Evolutionary conservation across 805 yeast species (phyloP).

Genomic region (Metschnikowia lachancei): DNA sequence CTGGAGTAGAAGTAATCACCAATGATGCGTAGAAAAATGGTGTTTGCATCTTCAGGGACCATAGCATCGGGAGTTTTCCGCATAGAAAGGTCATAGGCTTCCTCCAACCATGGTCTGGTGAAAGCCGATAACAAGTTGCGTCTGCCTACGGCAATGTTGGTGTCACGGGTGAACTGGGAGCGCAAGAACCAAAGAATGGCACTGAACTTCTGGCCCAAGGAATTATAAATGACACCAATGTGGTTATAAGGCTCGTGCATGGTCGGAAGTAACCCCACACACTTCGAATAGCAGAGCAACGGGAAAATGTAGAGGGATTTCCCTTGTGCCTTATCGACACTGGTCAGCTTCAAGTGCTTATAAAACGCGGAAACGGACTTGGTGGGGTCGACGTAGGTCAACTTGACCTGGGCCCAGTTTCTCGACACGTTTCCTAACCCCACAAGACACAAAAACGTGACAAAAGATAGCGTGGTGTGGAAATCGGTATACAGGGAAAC

Average conservation of each 20-base stretch:
- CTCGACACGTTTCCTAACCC: slow-evolving; percentile 20
- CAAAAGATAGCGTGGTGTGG: slow-evolving; percentile 15
- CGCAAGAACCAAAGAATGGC: slow-evolving; percentile 55
- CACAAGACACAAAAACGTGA: slow-evolving; percentile 18
- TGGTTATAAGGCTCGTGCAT: slow-evolving; percentile 66
- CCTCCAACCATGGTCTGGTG: slow-evolving; percentile 35
- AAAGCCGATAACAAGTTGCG: slow-evolving; percentile 42
- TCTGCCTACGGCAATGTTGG: slow-evolving; percentile 45
- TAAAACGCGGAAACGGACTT: slow-evolving; percentile 16
- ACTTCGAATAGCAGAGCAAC: slow-evolving; percentile 43
- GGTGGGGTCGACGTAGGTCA: slow-evolving; percentile 17
- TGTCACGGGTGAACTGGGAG: slow-evolving; percentile 53
- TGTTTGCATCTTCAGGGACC: slow-evolving; percentile 18
- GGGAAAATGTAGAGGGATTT: slow-evolving; percentile 29
- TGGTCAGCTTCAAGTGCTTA: slow-evolving; percentile 9
- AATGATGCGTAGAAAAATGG: slow-evolving; percentile 34
- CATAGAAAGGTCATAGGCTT: slow-evolving; percentile 15
- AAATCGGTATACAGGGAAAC: slow-evolving; percentile 8
- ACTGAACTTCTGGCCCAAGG: slow-evolving; percentile 43
- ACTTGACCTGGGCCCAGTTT: slow-evolving; percentile 11
- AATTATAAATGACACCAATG: slow-evolving; percentile 46
- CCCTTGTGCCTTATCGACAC: slow-evolving; percentile 36
- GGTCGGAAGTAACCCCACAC: slow-evolving; percentile 60
- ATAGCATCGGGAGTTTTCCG: slow-evolving; percentile 3
- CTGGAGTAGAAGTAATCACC: slow-evolving; percentile 45